Evolutionary conservation across 2,329 filamentous ascomycete species (phyloP), one percentile per base, ranked within the genome.

Genomic region (Colletotrichum lini): DNA sequence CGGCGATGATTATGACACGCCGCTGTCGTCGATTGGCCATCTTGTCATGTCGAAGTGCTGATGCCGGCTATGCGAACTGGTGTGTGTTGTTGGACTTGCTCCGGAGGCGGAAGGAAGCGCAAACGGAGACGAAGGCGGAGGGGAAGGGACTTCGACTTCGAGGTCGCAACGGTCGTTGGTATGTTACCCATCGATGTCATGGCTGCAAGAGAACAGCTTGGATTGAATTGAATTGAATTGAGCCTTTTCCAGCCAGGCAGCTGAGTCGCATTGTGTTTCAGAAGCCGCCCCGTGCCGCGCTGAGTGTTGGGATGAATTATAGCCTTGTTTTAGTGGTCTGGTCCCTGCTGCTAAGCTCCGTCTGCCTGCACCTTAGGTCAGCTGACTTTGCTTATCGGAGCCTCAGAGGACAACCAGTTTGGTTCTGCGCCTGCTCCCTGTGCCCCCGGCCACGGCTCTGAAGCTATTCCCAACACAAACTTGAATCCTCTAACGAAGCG

Each of bases 21-120:
- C 71, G 67, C 64, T 65, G 68, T 62, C 71, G 71, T 70, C 71
- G 67, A 54, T 62, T 70, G 58, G 71, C 67, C 71, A 70, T 73
- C 9, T 71, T 67, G 58, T 67, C 71, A 73, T 67, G 63, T 63
- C 30, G 60, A 42, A 12, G 26, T 38, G 23, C 18, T 4, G 13
- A 30, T 23, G 49, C 23, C 15, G 35, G 45, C 42, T 53, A 38
- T 42, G 21, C 38, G 15, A 13, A 4, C 30, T 18, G 23, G 15
- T 18, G 59, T 21, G 42, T 56, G 57, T 5, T 42, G 45, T 45
- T 52, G 4, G 40, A 23, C 23, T 56, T 47, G 40, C 57, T 47
- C n/a, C 16, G 8, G 35, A 38, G 26, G 30, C 21, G 52, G 52
- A 30, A 30, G 26, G 38, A 58, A 38, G 35, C 9, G 35, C 35